phyloP scores from a whole-genome alignment of 352 stramenopile genomes.

The Globisporangium iwayamae region DNA sequence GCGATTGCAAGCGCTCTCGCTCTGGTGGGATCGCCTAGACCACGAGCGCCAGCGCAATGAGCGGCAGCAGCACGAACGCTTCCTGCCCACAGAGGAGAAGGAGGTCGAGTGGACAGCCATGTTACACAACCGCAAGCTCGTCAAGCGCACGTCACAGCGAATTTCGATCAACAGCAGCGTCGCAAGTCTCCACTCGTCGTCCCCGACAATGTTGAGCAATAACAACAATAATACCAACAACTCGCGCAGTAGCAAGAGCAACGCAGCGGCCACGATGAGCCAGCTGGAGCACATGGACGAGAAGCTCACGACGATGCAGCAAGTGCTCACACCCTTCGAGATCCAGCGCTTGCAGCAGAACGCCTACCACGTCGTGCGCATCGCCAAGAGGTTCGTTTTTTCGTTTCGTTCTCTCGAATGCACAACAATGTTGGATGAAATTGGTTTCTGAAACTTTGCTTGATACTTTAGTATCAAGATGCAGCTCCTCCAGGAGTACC shows the following conservation, averaged over 20 bases:
- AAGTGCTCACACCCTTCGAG: slow-evolving; percentile 74
- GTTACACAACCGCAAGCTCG: slow-evolving; percentile 13
- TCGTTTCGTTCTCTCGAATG: slow-evolving; percentile 8
- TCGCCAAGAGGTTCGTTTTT: slow-evolving; percentile 49
- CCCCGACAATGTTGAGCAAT: slow-evolving; percentile 3
- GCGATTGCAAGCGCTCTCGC: slow-evolving; percentile 46
- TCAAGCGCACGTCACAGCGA: slow-evolving; percentile 5
- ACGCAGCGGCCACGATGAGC: slow-evolving; percentile 19
- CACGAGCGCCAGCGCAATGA: slow-evolving; percentile 65
- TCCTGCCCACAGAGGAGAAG: slow-evolving; percentile 33
- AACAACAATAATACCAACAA: slow-evolving; percentile 4
- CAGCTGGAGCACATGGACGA: slow-evolving; percentile 56
- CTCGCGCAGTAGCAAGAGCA: neutral
- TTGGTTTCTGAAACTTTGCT: neutral
- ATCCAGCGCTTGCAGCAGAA: slow-evolving; percentile 66
- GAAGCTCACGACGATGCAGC: slow-evolving; percentile 66
- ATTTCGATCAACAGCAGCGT: neutral
- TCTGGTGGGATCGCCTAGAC: slow-evolving; percentile 62
- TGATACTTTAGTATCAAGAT: slow-evolving; percentile 47
- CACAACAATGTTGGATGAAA: neutral
- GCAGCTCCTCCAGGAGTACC: slow-evolving; percentile 45
- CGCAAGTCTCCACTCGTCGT: neutral
- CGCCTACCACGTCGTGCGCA: slow-evolving; percentile 56
- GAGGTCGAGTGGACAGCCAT: slow-evolving; percentile 25
- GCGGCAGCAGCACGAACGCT: slow-evolving; percentile 33